Evolutionary conservation across 2,329 filamentous ascomycete species (phyloP), one percentile per base, ranked within the genome.

Genomic region (Venturiaceae sp.): DNA sequence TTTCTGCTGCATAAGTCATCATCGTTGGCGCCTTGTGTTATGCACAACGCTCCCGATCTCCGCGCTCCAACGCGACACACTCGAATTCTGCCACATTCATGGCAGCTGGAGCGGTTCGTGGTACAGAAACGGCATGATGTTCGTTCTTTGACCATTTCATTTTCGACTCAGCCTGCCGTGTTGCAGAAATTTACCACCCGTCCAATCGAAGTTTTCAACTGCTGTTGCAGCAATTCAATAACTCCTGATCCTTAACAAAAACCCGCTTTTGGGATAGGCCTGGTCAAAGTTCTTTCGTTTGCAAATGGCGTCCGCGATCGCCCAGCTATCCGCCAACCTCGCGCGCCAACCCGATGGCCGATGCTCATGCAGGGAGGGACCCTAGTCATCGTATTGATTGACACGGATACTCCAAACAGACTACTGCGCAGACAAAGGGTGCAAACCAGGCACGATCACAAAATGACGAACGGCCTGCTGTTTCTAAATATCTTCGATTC

Each of bases 241-340:
- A 23, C 4, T 26, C 13, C 44, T 30, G 19, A n/a, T 30, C 44
- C 23, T 16, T 50, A 13, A 50, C 44, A 50, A 30, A 50, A 50
- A 26, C 44, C 26, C 23, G 26, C 19, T 50, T 50, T n/a, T 5
- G 44, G 44, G 30, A 50, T 30, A 50, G 44, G n/a, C 44, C 44
- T 30, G 44, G 44, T 50, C 44, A 50, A 6, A 50, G 44, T 50
- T 41, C 23, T 16, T 7, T 50, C 44, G 44, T 50, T 50, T 50
- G 44, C 26, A n/a, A 30, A 30, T 50, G 44, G 44, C 44, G 23
- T 50, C 11, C 23, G n/a, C 44, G 13, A 50, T 50, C 23, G 44
- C 30, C 44, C 44, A 50, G 44, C 44, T 50, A n/a, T 50, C 44
- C 44, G 44, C 44, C 44, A 50, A 50, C 44, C 44, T 50, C 44